phyloP scores from a whole-genome alignment of 73 alveolate species.

The Paramecium octaurelia region DNA sequence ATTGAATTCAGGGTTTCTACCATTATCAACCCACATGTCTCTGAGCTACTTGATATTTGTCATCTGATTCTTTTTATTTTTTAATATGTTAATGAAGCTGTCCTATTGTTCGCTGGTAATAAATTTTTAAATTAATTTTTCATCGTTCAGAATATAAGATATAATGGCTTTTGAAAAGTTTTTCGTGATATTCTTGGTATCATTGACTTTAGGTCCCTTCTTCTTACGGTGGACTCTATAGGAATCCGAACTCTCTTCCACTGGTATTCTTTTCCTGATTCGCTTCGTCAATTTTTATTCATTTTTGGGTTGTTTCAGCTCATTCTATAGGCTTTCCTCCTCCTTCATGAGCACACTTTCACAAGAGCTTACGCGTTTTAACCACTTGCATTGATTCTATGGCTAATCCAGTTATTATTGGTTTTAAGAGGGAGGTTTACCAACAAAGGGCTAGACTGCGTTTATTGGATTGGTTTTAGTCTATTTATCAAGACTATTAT shows the following conservation, averaged over 20 bases:
- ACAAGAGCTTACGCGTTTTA: neutral
- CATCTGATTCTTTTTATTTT: neutral
- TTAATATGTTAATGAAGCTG: neutral
- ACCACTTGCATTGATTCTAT: neutral
- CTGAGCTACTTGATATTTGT: neutral
- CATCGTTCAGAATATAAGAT: constrained; percentile 42
- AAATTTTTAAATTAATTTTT: neutral
- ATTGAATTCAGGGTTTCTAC: neutral
- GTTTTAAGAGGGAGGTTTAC: neutral
- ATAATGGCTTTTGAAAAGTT: constrained; percentile 60
- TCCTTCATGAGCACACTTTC: neutral
- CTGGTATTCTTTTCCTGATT: neutral
- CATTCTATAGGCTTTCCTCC: neutral
- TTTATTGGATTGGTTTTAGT: neutral
- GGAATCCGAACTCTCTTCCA: neutral
- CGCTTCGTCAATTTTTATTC: neutral
- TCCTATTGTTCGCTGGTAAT: neutral
- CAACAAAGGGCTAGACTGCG: neutral
- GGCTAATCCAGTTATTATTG: neutral
- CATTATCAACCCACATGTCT: constrained; percentile 23
- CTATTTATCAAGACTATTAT: neutral
- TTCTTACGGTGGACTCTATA: neutral
- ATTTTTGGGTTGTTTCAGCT: neutral
- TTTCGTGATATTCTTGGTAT: constrained; percentile 58
- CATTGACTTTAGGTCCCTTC: constrained; percentile 44